These are phyloP conservation scores for Groenewaldozyma sp. DNA, from an alignment of 1,139 yeast genomes.

Conservation along the genomic window DNA sequence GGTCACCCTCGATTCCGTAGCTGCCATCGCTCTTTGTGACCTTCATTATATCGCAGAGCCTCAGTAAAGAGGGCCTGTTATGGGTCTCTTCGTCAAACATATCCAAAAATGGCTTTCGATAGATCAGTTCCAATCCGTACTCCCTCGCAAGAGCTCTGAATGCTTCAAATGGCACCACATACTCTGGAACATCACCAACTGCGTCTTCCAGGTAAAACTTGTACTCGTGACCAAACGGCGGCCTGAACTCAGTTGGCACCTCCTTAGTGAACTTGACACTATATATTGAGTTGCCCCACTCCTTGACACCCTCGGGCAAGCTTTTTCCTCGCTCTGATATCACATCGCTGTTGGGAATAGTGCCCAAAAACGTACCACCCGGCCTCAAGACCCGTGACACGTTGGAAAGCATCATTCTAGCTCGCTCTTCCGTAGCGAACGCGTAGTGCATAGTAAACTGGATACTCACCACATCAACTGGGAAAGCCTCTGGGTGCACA, in stretches of 20 bases:
- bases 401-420: slow-evolving; percentile 61
- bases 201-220: slow-evolving; percentile 83
- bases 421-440: slow-evolving; percentile 75
- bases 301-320: slow-evolving; percentile 19
- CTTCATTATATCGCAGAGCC: slow-evolving; percentile 44
- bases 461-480: slow-evolving; percentile 79
- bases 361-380: slow-evolving; percentile 87
- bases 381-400: slow-evolving; percentile 63
- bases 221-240: slow-evolving; percentile 79
- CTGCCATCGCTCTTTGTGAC: slow-evolving; percentile 53
- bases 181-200: slow-evolving; percentile 92
- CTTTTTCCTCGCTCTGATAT: slow-evolving; percentile 44
- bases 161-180: slow-evolving; percentile 92
- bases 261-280: slow-evolving; percentile 66
- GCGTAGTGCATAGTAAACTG: slow-evolving; percentile 95
- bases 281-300: slow-evolving; percentile 82
- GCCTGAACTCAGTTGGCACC: slow-evolving; percentile 64
- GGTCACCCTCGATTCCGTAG: slow-evolving; percentile 82
- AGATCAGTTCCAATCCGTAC: slow-evolving; percentile 62
- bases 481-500: slow-evolving; percentile 64
- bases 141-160: slow-evolving; percentile 77
- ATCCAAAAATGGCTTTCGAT: slow-evolving; percentile 71
- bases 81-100: slow-evolving; percentile 70
- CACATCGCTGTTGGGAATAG: slow-evolving; percentile 87
- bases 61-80: slow-evolving; percentile 48